Evolutionary conservation across 768 basidiomycete genomes (phyloP), one percentile per base, ranked within the genome.

Genomic region (Sutorius australiensis): DNA sequence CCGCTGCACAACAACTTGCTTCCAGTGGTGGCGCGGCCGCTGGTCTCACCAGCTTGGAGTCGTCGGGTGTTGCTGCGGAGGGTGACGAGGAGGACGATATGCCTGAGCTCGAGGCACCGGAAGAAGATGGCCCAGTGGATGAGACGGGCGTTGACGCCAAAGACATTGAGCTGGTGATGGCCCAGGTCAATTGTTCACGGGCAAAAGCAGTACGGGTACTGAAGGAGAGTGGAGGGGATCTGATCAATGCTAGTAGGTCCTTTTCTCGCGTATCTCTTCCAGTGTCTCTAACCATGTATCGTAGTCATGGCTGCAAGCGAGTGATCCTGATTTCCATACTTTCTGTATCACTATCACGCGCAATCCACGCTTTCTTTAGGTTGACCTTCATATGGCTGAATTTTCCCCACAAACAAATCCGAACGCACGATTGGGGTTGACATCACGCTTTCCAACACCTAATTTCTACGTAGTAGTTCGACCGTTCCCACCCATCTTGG

Each of bases 81-180:
- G 81, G 77, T 30, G 87, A 84, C 31, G 86, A 84, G 28, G 82
- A 81, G 2, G 89, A 91, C 36, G 89, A 91, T 38, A 81, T 89
- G 46, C 93, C 92, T 50, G 88, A 92, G 62, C 82, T 89, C 19
- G 91, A 92, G 73, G 84, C 82, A 8, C 77, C 81, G 14, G 90
- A 90, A 38, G 92, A 92, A 53, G 90, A 90, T 57, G 92, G 80
- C 10, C 80, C 83, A 42, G 76, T 90, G 17, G 91, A 93, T 63
- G 92, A 94, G 76, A 87, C 85, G 21, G 92, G 89, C 37, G 80
- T 98, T 56, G 93, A 97, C 60, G 80, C 89, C 43, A 93, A 93
- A 72, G 97, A 99, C 69, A 92, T 97, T 59, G 94, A 95, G 55
- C 82, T 97, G 50, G 91, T 99, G 48, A 92, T 98, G 79, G 77